These are phyloP conservation scores for Termitomyces sp. DNA, from an alignment of 768 basidiomycete genomes.

Conservation along the genomic window DNA sequence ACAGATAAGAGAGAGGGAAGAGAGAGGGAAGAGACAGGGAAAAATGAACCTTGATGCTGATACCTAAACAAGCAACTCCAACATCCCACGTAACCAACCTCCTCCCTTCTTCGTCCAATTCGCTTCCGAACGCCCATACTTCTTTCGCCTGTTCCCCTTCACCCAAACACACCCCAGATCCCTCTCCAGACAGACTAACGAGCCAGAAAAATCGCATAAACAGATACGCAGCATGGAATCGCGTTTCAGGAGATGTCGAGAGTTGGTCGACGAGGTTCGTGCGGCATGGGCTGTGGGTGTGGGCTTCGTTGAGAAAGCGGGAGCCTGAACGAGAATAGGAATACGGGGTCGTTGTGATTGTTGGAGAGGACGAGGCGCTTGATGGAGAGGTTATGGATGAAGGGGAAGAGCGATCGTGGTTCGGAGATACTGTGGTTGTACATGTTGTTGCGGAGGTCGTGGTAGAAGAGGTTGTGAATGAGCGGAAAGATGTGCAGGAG, in stretches of 20 bases:
- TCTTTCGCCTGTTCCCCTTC: background rate
- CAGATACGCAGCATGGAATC: constrained; percentile 61
- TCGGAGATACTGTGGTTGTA: background rate
- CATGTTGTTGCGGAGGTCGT: background rate
- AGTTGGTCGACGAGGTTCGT: constrained; percentile 50
- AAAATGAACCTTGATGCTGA: constrained; percentile 52
- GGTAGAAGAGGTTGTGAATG: background rate
- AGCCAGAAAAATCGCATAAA: constrained; percentile 53
- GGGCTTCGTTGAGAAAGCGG: constrained; percentile 4
- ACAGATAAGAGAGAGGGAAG: background rate
- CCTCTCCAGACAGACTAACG: constrained; percentile 15
- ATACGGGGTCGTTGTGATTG: constrained; percentile 9
- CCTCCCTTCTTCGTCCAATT: constrained; percentile 20
- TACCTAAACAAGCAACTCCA: constrained; percentile 51
- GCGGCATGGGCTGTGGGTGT: constrained; percentile 7
- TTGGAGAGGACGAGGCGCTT: constrained; percentile 1
- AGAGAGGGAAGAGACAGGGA: background rate
- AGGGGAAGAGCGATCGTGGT: background rate
- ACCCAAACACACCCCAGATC: background rate
- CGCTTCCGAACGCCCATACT: constrained; percentile 1
- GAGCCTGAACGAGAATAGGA: background rate
- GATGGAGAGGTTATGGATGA: background rate
- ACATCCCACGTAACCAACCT: constrained; percentile 49
- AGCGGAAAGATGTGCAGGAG: background rate
- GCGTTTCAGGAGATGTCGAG: constrained; percentile 46